Evolutionary conservation across 495 filamentous ascomycete genomes (phyloP).

Genomic region (Tetracladium marchalianum): DNA sequence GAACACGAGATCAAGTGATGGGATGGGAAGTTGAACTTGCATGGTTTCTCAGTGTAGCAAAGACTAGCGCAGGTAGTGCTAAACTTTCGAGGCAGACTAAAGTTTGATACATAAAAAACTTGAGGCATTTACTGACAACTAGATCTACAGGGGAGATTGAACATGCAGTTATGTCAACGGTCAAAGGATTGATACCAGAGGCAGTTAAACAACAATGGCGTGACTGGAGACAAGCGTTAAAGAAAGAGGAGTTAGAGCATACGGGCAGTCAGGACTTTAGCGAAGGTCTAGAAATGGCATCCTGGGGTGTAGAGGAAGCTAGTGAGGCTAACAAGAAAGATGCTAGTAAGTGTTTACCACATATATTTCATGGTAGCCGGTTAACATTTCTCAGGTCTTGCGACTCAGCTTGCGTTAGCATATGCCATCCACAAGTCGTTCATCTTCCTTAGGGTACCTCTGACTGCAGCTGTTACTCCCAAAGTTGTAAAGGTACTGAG

Average conservation of each 20-base stretch:
- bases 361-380: conserved; percentile 5
- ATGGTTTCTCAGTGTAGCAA: too few relatives aligned
- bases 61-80: too few relatives aligned
- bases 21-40: too few relatives aligned
- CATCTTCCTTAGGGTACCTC: conserved; percentile 85
- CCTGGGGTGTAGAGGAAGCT: conserved; percentile 45
- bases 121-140: conserved; percentile 7
- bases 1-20: too few relatives aligned
- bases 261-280: conserved; percentile 20
- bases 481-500: conserved; percentile 83
- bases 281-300: conserved; percentile 31
- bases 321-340: conserved; percentile 33
- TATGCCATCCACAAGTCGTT: conserved; percentile 98
- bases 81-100: too few relatives aligned
- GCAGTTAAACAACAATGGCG: conserved; percentile 33
- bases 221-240: conserved; percentile 28
- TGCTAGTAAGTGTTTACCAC: conserved; percentile 38
- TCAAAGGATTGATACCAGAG: conserved; percentile 38
- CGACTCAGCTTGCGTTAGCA: conserved; percentile 82
- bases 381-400: conserved; percentile 28
- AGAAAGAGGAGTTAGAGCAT: conserved; percentile 22
- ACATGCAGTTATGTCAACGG: conserved; percentile 36
- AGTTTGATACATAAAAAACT: too few relatives aligned
- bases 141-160: conserved; percentile 33
- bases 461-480: conserved; percentile 82